Percentiles rank a stretch among this genome's conserved stretches.
phyloP scores from a whole-genome alignment of 768 basidiomycete species.

The Rhizopogon vinicolor region DNA sequence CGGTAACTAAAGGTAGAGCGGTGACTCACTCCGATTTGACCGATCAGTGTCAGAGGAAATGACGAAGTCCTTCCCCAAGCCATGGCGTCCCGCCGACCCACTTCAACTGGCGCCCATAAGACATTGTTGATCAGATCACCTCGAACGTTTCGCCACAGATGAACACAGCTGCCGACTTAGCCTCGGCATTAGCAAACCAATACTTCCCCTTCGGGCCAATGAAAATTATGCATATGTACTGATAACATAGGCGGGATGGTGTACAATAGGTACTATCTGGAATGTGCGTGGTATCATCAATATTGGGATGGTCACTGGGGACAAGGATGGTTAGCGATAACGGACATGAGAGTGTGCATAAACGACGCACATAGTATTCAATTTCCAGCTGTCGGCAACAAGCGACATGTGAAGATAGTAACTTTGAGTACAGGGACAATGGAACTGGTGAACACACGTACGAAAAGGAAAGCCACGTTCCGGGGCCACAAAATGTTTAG shows the following conservation, averaged over 20 bases:
- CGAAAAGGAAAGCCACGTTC: conserved; percentile 85
- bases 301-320: not conserved
- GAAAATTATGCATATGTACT: not conserved
- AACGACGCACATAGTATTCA: conserved; percentile 78
- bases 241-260: not conserved
- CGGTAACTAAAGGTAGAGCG: not conserved
- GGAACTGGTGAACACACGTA: conserved; percentile 40
- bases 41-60: not conserved
- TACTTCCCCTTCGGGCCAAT: not conserved
- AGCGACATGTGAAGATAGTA: conserved; percentile 2
- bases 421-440: not conserved
- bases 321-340: not conserved
- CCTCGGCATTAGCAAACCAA: not conserved
- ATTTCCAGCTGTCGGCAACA: conserved; percentile 71
- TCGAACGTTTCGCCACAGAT: not conserved
- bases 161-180: too few relatives aligned
- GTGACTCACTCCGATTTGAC: too few relatives aligned
- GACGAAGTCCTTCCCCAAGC: not conserved
- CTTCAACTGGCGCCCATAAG: not conserved
- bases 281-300: conserved; percentile 1
- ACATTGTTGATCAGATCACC: not conserved
- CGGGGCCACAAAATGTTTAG: conserved; percentile 85
- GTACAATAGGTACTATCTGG: not conserved
- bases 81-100: not conserved
- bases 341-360: conserved; percentile 1